These are phyloP conservation scores for Aureobasidium vineae DNA, from an alignment of 2,329 filamentous ascomycete genomes.

Conservation along the genomic window DNA sequence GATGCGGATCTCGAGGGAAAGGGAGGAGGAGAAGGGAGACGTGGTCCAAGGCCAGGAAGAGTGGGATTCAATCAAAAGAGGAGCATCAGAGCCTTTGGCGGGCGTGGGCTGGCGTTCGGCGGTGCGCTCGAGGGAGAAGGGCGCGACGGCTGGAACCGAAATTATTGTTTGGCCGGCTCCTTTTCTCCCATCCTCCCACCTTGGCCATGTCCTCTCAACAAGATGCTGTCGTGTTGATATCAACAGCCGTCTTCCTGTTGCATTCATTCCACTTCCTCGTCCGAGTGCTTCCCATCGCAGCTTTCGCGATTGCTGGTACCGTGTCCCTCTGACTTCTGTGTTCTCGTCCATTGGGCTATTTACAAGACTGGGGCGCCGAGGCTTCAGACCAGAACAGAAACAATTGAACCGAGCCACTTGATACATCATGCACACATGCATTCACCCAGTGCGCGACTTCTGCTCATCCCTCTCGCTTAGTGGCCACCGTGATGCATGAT, in stretches of 20 bases:
- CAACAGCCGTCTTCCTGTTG: background rate
- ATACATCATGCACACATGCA: slow-evolving; percentile 21
- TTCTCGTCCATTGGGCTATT: background rate
- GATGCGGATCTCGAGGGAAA: background rate
- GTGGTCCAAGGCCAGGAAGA: slow-evolving; percentile 16
- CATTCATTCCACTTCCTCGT: background rate
- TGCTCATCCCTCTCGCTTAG: background rate
- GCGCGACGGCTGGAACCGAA: background rate
- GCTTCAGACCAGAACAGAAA: slow-evolving; percentile 16
- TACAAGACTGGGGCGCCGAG: slow-evolving; percentile 1
- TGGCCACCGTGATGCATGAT: slow-evolving; percentile 16
- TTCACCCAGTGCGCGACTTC: slow-evolving; percentile 16
- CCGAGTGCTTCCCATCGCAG: background rate
- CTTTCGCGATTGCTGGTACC: background rate
- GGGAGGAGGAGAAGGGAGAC: slow-evolving; percentile 3
- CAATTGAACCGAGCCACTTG: slow-evolving; percentile 23
- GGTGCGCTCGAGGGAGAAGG: slow-evolving; percentile 13
- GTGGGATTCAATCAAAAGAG: slow-evolving; percentile 25
- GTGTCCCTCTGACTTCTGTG: background rate
- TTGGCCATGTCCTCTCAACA: slow-evolving; percentile 18
- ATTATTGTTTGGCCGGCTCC: slow-evolving; percentile 13
- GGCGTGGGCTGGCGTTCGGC: slow-evolving; percentile 24
- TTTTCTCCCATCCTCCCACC: slow-evolving; percentile 14
- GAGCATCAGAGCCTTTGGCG: slow-evolving; percentile 14
- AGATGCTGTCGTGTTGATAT: slow-evolving; percentile 5